Evolutionary conservation across 2,329 filamentous ascomycete genomes (phyloP).

Genomic region (Beauveria asiatica): DNA sequence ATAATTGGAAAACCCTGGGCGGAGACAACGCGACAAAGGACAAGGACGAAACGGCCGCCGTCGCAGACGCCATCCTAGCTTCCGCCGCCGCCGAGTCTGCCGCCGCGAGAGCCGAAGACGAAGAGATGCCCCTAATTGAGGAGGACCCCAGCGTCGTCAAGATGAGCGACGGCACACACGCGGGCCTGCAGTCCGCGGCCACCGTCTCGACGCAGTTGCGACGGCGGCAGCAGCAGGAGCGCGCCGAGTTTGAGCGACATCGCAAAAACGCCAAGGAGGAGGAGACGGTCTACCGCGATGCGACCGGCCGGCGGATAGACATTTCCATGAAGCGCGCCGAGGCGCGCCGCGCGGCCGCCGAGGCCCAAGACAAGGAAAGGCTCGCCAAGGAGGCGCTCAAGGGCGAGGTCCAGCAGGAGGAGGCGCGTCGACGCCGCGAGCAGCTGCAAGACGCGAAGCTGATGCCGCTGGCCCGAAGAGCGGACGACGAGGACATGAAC

Average conservation of each 20-base stretch:
- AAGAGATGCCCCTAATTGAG: constrained; percentile 41
- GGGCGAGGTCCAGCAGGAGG: constrained; percentile 75
- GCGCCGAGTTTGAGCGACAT: constrained; percentile 38
- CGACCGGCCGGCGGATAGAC: constrained; percentile 88
- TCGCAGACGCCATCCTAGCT: constrained; percentile 71
- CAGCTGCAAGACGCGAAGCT: constrained; percentile 71
- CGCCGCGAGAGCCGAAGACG: constrained; percentile 38
- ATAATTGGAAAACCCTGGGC: constrained; percentile 67
- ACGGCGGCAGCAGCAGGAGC: constrained; percentile 58
- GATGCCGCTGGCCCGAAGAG: constrained; percentile 68
- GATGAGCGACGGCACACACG: constrained; percentile 83
- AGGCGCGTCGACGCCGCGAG: constrained; percentile 56
- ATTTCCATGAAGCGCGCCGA: constrained; percentile 85
- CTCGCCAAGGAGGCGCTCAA: constrained; percentile 62
- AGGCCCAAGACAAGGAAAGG: constrained; percentile 64
- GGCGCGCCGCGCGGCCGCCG: constrained; percentile 54
- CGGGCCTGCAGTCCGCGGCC: constrained; percentile 76
- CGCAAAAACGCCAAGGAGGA: constrained; percentile 42
- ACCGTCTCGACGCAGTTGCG: constrained; percentile 64
- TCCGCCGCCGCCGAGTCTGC: constrained; percentile 60
- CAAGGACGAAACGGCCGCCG: constrained; percentile 45
- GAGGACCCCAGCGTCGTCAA: constrained; percentile 42
- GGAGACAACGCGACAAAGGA: constrained; percentile 22
- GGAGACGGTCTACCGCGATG: constrained; percentile 92
- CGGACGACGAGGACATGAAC: constrained; percentile 85